Evolutionary conservation across 176 grass and related monocot species (phyloP).

Genomic region (Aegilops longissima): DNA sequence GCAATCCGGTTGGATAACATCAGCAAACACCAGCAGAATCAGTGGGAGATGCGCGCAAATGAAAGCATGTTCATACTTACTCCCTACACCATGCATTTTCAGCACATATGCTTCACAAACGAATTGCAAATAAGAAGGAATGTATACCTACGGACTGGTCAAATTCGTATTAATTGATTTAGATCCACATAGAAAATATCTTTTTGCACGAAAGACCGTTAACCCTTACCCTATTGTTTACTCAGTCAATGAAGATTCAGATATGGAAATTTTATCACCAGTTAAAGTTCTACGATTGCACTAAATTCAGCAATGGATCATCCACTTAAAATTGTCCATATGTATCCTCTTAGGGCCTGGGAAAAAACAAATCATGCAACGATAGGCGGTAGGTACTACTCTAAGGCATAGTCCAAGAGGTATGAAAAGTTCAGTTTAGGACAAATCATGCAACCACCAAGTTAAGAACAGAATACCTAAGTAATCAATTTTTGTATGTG

Average conservation of each 20-base stretch:
- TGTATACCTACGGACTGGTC: neutral
- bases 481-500: neutral
- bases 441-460: neutral
- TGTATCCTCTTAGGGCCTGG: neutral
- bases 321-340: neutral
- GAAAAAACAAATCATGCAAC: neutral
- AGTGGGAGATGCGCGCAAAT: neutral
- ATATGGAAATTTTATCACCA: neutral
- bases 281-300: conserved; percentile 18
- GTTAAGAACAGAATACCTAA: conserved; percentile 13
- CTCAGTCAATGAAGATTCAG: conserved; percentile 2
- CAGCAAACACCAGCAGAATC: conserved; percentile 18
- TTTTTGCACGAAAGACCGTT: neutral
- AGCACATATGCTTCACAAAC: conserved; percentile 6
- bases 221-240: neutral
- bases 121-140: neutral
- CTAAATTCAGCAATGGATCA: neutral
- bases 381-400: neutral
- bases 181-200: neutral
- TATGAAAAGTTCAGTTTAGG: conserved; percentile 8
- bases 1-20: neutral
- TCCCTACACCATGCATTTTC: conserved; percentile 13
- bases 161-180: conserved; percentile 24
- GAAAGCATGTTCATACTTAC: neutral
- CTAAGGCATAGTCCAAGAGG: conserved; percentile 19